Evolutionary conservation across 169 alveolate species (phyloP), one percentile per base, ranked within the genome.

Genomic region (Eimeria praecox): DNA sequence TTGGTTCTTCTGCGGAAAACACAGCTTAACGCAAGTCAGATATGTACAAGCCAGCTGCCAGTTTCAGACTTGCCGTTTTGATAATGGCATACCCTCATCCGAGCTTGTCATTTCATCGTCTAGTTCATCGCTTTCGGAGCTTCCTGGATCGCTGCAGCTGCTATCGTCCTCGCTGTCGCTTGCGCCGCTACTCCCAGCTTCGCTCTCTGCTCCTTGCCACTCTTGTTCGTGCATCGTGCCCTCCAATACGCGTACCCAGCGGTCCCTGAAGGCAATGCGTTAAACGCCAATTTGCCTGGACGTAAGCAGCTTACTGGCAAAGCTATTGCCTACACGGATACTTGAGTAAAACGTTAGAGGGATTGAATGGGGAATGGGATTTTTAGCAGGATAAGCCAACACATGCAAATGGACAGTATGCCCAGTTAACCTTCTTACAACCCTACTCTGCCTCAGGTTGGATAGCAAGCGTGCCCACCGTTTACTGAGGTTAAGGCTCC

Each of bases 401-500:
- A 14, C 49, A 71, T 16, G n/a, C 82, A 71, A 24, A 27, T 42
- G 10, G 78, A 44, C 18, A 30, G 4, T 30, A 66, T 66, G 78
- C 44, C 27, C 14, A 66, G 18, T 30, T 66, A 42, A 27, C 33
- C 30, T 22, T 18, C 44, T 66, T 10, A 66, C 18, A 66, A 3
- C 71, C 12, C 73, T 30, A 66, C 5, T 2, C 44, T 66, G 27
- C 46, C 46, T 66, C 42, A 30, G 8, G 12, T 12, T 18, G 30
- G 27, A 35, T 71, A 6, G 82, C 82, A 71, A 33, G 30, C 82
- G 27, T 44, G 69, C 91, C 62, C 78, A 95, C 96, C 97, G 95
- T 42, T 97, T 97, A 92, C 96, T 97, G 33, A 96, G 96, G 90
- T 97, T 95, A 75, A 97, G 96, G 44, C 96, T 96, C 98, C 98